These are phyloP conservation scores for Trichoderma polysporum DNA, from an alignment of 2,329 filamentous ascomycete genomes.

Conservation along the genomic window DNA sequence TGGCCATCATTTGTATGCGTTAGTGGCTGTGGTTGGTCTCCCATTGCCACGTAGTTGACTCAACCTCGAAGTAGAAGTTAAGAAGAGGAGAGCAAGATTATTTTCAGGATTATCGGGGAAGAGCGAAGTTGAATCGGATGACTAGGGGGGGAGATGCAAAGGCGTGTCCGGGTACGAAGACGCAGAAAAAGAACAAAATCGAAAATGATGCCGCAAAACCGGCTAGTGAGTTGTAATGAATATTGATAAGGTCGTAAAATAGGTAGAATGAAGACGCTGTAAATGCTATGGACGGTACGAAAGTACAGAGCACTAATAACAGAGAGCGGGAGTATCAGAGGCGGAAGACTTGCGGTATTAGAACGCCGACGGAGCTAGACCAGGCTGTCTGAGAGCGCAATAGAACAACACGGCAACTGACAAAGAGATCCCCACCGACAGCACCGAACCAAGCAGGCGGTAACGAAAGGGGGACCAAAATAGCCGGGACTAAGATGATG, in stretches of 20 bases:
- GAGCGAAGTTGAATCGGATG: not conserved
- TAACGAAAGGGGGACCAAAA: conserved; percentile 8
- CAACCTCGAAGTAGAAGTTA: not conserved
- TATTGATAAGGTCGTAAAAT: not conserved
- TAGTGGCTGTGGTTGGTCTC: not conserved
- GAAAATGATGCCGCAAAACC: not conserved
- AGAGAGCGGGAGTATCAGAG: not conserved
- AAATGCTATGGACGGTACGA: not conserved
- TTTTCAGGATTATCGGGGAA: not conserved
- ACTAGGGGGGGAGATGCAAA: not conserved
- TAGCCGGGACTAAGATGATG: not conserved
- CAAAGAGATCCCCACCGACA: not conserved
- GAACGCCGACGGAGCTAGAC: not conserved
- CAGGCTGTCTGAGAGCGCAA: not conserved
- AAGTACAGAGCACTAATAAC: not conserved
- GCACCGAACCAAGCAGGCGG: conserved; percentile 18
- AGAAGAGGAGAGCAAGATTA: not conserved
- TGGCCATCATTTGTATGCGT: not conserved
- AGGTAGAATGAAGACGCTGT: not conserved
- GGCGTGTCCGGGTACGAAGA: not conserved
- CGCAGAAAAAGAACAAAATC: not conserved
- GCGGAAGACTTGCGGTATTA: not conserved
- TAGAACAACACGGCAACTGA: not conserved
- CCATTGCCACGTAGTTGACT: not conserved
- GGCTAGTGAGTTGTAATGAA: not conserved